Conservation (phyloP, 2,329 filamentous ascomycete species). For the Cadophora sp. region DNA sequence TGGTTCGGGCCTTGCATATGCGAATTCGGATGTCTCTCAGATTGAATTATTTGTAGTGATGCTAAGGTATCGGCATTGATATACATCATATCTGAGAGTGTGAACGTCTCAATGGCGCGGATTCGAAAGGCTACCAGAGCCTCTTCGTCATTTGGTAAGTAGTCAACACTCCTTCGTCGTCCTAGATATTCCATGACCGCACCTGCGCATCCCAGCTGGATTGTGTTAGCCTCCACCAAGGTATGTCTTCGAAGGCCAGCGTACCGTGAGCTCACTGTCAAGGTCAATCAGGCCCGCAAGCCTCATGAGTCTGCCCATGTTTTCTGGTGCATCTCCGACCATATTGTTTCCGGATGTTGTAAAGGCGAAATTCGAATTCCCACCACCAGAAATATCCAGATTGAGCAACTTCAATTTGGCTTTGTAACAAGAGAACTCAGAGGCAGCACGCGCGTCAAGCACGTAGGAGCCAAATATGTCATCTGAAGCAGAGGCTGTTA, state of each 20-base stretch:
- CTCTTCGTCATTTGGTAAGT: slow-evolving; percentile 64
- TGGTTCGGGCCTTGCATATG: slow-evolving; percentile 75
- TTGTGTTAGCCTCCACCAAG: slow-evolving; percentile 20
- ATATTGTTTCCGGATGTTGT: slow-evolving; percentile 62
- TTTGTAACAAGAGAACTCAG: slow-evolving; percentile 73
- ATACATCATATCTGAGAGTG: slow-evolving; percentile 71
- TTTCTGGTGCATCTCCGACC: slow-evolving; percentile 44
- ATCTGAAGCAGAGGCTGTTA: slow-evolving; percentile 39
- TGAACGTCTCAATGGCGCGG: slow-evolving; percentile 75
- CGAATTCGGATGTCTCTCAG: slow-evolving; percentile 82
- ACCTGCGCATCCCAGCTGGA: slow-evolving; percentile 78
- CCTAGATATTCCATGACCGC: slow-evolving; percentile 82
- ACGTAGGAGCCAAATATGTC: slow-evolving; percentile 51
- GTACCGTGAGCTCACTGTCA: slow-evolving; percentile 73
- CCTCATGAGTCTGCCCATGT: slow-evolving; percentile 69
- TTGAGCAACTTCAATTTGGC: slow-evolving; percentile 71
- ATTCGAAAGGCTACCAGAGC: slow-evolving; percentile 65
- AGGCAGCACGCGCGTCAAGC: slow-evolving; percentile 71
- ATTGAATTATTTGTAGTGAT: slow-evolving; percentile 84
- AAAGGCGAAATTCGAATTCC: slow-evolving; percentile 60
- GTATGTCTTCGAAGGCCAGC: slow-evolving; percentile 28
- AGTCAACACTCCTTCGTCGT: slow-evolving; percentile 67
- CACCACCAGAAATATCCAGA: slow-evolving; percentile 54
- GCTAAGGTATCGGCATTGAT: slow-evolving; percentile 80
- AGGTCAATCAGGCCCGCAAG: slow-evolving; percentile 76